These are phyloP conservation scores for Gardenia jasminoides DNA, from an alignment of 257 asterid species.

Conservation along the genomic window DNA sequence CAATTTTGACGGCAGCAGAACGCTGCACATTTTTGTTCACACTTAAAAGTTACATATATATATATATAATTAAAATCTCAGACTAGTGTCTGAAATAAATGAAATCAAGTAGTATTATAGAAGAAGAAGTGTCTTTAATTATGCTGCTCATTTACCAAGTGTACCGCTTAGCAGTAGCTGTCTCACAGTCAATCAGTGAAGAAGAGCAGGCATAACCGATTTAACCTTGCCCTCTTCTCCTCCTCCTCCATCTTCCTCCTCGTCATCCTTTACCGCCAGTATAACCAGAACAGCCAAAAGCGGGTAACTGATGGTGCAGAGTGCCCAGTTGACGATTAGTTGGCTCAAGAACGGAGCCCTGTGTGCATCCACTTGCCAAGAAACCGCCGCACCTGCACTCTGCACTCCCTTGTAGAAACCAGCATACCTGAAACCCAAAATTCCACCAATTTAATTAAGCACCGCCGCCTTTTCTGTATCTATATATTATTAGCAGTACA, in stretches of 20 bases:
- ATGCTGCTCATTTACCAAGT: neutral
- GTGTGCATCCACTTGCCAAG: slow-evolving; percentile 42
- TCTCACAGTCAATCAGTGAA: neutral
- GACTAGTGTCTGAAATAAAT: neutral
- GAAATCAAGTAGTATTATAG: neutral
- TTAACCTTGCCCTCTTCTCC: slow-evolving; percentile 17
- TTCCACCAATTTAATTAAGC: no score
- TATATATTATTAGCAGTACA: no score
- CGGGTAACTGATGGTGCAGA: slow-evolving; percentile 40
- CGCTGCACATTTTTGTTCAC: no score
- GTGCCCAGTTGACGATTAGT: slow-evolving; percentile 36
- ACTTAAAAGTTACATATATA: neutral
- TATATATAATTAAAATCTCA: neutral
- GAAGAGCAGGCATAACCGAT: slow-evolving; percentile 20
- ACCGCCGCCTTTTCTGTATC: no score
- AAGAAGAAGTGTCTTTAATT: neutral
- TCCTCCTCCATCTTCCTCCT: slow-evolving; percentile 11
- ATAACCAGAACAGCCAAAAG: slow-evolving; percentile 32
- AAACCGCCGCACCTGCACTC: slow-evolving; percentile 47
- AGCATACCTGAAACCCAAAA: slow-evolving; percentile 25
- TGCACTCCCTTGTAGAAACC: slow-evolving; percentile 50
- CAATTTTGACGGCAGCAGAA: neutral
- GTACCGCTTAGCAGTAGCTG: neutral
- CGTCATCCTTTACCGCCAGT: slow-evolving; percentile 40
- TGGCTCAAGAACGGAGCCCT: slow-evolving; percentile 34